Conservation (phyloP, 192 early-diverging fungal species). For the Mortierella hygrophila region DNA sequence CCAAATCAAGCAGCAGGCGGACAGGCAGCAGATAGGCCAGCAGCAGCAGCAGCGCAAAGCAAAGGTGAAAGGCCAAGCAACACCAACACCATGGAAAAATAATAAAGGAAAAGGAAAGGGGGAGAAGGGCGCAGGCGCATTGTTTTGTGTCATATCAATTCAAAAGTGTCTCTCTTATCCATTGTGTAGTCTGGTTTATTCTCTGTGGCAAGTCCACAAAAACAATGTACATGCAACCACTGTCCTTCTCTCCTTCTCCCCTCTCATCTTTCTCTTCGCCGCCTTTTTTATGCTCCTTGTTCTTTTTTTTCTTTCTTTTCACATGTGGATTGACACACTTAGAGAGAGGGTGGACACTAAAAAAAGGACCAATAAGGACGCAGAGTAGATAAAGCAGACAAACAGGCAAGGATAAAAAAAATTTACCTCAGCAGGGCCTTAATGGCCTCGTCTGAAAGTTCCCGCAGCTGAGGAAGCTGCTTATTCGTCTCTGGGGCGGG, state of each 20-base stretch:
- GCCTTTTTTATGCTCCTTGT: not conserved
- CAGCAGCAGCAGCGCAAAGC: not conserved
- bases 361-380: constrained; percentile 10
- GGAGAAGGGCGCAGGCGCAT: not conserved
- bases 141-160: not conserved
- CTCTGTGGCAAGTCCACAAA: not conserved
- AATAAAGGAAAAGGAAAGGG: not conserved
- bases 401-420: not conserved
- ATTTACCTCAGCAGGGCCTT: constrained; percentile 55
- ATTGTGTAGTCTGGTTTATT: not conserved
- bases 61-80: not conserved
- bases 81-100: not conserved
- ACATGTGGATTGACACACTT: not conserved
- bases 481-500: constrained; percentile 30
- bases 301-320: not conserved
- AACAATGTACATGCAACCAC: not conserved
- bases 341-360: not conserved
- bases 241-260: not conserved
- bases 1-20: not conserved
- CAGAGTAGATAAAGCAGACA: not conserved
- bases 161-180: not conserved
- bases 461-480: constrained; percentile 32
- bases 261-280: not conserved
- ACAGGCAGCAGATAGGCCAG: not conserved
- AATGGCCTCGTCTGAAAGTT: constrained; percentile 53